Base-by-base conservation (phyloP, 805 yeast genomes). In the Candida cerambycidarum region DNA sequence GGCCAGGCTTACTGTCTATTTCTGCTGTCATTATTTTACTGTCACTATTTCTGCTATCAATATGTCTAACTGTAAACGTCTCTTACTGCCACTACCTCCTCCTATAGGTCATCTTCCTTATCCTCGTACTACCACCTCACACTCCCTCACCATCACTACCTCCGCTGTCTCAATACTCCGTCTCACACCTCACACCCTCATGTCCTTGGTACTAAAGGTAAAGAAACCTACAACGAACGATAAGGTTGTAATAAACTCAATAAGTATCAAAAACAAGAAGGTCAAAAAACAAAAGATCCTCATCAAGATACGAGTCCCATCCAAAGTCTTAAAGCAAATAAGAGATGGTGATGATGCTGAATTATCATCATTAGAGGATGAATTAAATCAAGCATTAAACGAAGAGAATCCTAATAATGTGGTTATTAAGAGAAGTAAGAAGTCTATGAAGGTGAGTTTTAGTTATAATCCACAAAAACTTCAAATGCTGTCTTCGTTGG, bases 341-440 rank as follows among this genome's bases (percentile, higher is more conserved):
- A 4, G 14, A 17, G 24, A 32, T 9, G 23, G 28, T 13, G 32
- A 29, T 8, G 40, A 23, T 12, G 29, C 15, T 19, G 34, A 18
- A 11, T 42, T 54, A 12, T 50, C 53, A 15, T 46, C 50, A 3
- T 41, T 56, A 16, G 58, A 55, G n/a, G 32, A 42, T 32, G 58
- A 55, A 15, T 35, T 55, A 6, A 54, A 55, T 19, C 34, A 52
- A 32, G 52, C 46, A 10, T 16, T 43, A 9, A 18, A 16, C 6
- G 23, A 12, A 15, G 41, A 27, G n/a, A n/a, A n/a, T n/a, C n/a
- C n/a, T n/a, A n/a, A 24, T 5, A 8, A 21, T 21, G 23, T 21
- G 23, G 23, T 6, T 21, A 21, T 21, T 21, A 21, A 6, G 8
- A 8, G 23, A 21, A 21, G 23, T n/a, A n/a, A 7, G 14, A 6